Percentiles rank a stretch among this genome's conserved stretches.
Conservation (phyloP, 345 rosid genomes). For the Nasturtium officinale region DNA sequence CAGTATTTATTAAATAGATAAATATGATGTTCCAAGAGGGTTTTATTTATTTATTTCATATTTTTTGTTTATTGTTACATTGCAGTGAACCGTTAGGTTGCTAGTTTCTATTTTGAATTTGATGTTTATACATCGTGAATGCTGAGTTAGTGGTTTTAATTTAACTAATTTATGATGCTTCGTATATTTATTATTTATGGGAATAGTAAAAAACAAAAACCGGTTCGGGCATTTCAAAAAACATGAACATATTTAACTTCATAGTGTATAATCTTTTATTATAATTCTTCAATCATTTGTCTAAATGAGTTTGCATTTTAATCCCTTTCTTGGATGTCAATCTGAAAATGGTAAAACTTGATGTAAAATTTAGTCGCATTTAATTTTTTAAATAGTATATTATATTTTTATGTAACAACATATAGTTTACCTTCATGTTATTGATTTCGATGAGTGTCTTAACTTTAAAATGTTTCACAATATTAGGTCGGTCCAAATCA, state of each 20-base stretch:
- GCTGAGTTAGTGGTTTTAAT: no score
- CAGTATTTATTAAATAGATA: no score
- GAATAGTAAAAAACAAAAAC: no score
- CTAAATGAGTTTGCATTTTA: neutral
- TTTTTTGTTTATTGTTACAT: no score
- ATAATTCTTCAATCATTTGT: neutral
- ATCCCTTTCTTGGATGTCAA: neutral
- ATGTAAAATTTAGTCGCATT: neutral
- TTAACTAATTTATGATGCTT: no score
- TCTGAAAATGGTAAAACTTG: neutral
- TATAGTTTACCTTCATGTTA: neutral
- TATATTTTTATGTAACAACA: neutral
- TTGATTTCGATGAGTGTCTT: neutral
- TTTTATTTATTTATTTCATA: no score
- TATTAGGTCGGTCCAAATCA: conserved; percentile 5
- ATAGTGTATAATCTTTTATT: neutral
- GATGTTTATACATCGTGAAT: no score
- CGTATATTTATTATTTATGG: no score
- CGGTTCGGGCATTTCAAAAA: no score
- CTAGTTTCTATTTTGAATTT: no score
- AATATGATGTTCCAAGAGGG: no score
- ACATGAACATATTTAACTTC: neutral
- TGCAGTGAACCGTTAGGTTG: no score
- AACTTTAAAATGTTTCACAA: conserved; percentile 5
- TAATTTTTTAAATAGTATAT: neutral